Evolutionary conservation across 2,329 filamentous ascomycete genomes (phyloP).

Genomic region (Colletotrichum sp.): DNA sequence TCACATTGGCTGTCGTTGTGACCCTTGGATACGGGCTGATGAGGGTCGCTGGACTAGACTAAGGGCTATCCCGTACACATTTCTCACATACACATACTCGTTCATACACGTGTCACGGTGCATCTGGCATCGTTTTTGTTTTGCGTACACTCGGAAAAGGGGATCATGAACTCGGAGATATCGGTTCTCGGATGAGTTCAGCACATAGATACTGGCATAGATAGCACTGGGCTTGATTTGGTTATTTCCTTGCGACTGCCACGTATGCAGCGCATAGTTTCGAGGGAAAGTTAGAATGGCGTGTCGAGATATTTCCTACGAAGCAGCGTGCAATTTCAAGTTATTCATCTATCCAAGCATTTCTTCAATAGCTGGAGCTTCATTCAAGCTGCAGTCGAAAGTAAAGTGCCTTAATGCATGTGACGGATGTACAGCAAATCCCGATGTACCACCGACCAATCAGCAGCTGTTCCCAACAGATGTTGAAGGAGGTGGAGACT

Average conservation of each 20-base stretch:
- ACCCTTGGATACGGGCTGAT: slow-evolving; percentile 92
- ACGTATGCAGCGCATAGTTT: background rate
- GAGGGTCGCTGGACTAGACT: slow-evolving; percentile 71
- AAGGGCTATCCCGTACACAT: slow-evolving; percentile 22
- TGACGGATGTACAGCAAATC: slow-evolving; percentile 1
- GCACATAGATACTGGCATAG: background rate
- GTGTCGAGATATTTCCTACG: background rate
- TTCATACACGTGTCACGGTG: background rate
- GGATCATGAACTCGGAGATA: background rate
- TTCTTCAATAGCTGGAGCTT: background rate
- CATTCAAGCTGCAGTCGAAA: background rate
- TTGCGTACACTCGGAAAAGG: background rate
- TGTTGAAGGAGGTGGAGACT: slow-evolving; percentile 8
- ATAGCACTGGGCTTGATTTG: background rate
- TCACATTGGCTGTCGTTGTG: slow-evolving; percentile 82
- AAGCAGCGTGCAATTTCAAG: background rate
- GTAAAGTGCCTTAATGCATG: slow-evolving; percentile 1
- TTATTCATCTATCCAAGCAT: background rate
- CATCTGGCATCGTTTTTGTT: background rate
- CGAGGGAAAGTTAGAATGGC: background rate
- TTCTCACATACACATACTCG: background rate
- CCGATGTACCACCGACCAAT: background rate
- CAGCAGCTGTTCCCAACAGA: background rate
- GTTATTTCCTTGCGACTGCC: background rate
- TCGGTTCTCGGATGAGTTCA: background rate